phyloP scores from a whole-genome alignment of 2,329 filamentous ascomycete genomes.

The Hymenoscyphus occultus region DNA sequence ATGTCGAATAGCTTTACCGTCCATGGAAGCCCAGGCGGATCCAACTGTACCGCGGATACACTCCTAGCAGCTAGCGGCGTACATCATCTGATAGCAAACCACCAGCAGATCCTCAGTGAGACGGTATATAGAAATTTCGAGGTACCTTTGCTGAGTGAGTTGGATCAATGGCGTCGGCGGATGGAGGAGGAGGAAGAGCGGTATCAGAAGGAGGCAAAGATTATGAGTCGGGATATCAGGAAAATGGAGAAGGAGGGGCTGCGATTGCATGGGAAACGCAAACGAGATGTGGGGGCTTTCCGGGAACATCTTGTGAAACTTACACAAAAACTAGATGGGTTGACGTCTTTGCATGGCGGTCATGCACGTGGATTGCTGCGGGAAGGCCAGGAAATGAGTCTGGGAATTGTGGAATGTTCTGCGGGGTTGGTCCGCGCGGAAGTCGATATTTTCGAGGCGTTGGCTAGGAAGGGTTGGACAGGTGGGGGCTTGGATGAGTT shows the following conservation, averaged over 20 bases:
- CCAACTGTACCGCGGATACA: conserved; percentile 57
- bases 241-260: conserved; percentile 63
- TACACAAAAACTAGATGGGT: conserved; percentile 58
- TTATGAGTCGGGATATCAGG: conserved; percentile 58
- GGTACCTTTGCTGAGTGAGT: conserved; percentile 65
- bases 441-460: conserved; percentile 66
- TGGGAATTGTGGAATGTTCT: conserved; percentile 59
- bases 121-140: conserved; percentile 67
- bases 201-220: conserved; percentile 54
- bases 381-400: conserved; percentile 64
- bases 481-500: conserved; percentile 65
- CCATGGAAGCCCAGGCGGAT: conserved; percentile 40
- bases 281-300: conserved; percentile 60
- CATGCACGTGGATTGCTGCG: conserved; percentile 58
- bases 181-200: conserved; percentile 63
- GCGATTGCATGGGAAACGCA: conserved; percentile 56
- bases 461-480: conserved; percentile 65
- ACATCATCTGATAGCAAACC: conserved; percentile 66
- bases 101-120: conserved; percentile 67
- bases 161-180: conserved; percentile 61
- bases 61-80: conserved; percentile 61
- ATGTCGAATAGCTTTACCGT: conserved; percentile 45
- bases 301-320: conserved; percentile 61
- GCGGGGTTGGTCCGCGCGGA: conserved; percentile 65
- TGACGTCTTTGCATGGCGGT: conserved; percentile 58